Conservation (phyloP, 1,284 basidiomycete species). For the Rhodotorula mucilaginosa region DNA sequence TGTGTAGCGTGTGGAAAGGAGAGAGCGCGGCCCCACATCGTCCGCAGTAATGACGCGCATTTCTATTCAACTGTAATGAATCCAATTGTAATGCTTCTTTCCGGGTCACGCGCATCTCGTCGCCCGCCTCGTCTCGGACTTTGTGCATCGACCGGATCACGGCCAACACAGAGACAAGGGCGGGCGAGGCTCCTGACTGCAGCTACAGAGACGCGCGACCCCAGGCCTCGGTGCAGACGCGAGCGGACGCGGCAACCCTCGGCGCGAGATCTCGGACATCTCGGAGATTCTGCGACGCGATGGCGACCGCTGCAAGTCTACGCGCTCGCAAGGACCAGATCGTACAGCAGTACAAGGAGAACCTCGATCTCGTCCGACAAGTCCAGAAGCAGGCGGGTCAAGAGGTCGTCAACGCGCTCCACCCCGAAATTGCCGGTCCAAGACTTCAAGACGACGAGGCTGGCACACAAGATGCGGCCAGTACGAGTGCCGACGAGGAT, state of each 20-base stretch:
- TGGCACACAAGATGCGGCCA: neutral
- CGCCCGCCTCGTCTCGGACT: neutral
- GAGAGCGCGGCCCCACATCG: neutral
- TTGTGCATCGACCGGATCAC: neutral
- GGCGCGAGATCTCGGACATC: neutral
- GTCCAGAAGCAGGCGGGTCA: conserved; percentile 31
- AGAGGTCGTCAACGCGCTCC: conserved; percentile 27
- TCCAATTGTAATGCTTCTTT: no score
- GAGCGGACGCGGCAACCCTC: no score
- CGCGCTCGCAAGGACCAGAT: conserved; percentile 37
- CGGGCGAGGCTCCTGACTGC: no score
- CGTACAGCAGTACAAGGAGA: conserved; percentile 33
- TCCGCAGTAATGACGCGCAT: no score
- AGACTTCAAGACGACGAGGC: conserved; percentile 27
- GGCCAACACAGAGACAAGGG: neutral
- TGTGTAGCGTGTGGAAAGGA: no score
- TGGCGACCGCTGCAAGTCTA: conserved; percentile 40
- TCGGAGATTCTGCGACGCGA: neutral
- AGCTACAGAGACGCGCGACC: neutral
- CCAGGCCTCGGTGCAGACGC: no score
- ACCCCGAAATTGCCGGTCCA: no score
- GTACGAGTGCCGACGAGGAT: conserved; percentile 6
- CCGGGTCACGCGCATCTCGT: neutral
- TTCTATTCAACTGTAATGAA: no score
- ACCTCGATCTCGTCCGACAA: conserved; percentile 26